Conservation (phyloP, 2,329 filamentous ascomycete species). For the Metarhizium album region DNA sequence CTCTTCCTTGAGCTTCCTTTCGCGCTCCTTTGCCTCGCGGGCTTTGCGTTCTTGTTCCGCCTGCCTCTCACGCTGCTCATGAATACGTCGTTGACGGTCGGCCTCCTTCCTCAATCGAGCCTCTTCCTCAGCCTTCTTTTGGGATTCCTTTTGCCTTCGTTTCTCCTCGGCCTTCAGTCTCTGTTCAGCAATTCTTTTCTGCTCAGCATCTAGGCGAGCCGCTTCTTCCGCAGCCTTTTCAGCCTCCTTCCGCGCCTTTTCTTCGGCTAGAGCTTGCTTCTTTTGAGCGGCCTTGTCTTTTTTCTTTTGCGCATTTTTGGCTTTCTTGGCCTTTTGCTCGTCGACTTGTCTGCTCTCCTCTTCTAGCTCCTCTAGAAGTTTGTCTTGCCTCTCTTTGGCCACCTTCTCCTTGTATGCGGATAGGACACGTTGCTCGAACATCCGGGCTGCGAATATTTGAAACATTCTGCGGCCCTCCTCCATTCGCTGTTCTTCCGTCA, state of each 20-base stretch:
- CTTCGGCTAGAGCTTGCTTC: constrained; percentile 81
- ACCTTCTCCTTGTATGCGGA: constrained; percentile 98
- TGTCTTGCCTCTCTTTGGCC: constrained; percentile 79
- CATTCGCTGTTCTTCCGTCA: constrained; percentile 98
- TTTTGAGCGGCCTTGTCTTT: constrained; percentile 89
- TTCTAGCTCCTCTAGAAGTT: constrained; percentile 81
- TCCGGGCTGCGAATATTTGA: constrained; percentile 95
- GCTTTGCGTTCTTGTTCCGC: constrained; percentile 73
- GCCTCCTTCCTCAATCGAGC: constrained; percentile 76
- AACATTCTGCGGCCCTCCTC: constrained; percentile 98
- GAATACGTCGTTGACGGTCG: constrained; percentile 66
- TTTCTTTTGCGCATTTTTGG: constrained; percentile 86
- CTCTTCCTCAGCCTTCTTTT: constrained; percentile 83
- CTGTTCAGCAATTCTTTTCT: constrained; percentile 70
- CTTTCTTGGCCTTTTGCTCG: constrained; percentile 82
- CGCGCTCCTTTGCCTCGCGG: constrained; percentile 51
- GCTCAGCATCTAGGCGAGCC: constrained; percentile 62
- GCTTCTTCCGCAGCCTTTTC: constrained; percentile 84
- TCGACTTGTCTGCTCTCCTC: constrained; percentile 70
- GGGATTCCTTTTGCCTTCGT: constrained; percentile 79
- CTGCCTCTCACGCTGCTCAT: constrained; percentile 78
- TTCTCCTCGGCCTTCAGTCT: constrained; percentile 79
- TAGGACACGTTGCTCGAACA: constrained; percentile 97
- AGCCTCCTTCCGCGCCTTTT: constrained; percentile 77
- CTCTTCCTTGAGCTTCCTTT: constrained; percentile 79